These are phyloP conservation scores for Acanthamoeba healyi DNA, from an alignment of 208 protist species.

Conservation along the genomic window DNA sequence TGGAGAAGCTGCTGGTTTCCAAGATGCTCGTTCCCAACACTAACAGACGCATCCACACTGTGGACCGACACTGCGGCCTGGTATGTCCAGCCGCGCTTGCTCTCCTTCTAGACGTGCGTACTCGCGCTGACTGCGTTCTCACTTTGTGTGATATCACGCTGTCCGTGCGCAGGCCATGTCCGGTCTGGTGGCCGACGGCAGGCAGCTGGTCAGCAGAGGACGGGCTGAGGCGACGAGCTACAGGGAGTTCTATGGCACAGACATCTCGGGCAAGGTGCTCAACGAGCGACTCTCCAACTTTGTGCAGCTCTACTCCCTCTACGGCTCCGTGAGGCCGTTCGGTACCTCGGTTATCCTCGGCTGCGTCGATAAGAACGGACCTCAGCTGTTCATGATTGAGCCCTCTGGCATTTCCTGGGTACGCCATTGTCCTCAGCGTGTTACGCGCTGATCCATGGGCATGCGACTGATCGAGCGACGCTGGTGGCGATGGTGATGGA, in stretches of 20 bases:
- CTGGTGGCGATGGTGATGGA: not conserved
- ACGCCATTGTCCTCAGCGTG: not conserved
- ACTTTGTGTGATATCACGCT: constrained; percentile 71
- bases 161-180: constrained; percentile 90
- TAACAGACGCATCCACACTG: constrained; percentile 96
- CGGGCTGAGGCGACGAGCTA: constrained; percentile 96
- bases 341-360: constrained; percentile 96
- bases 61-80: constrained; percentile 96
- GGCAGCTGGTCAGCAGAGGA: constrained; percentile 95
- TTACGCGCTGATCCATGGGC: no score
- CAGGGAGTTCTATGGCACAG: constrained; percentile 93
- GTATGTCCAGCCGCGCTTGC: no score
- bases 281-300: constrained; percentile 88
- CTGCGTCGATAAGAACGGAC: constrained; percentile 94
- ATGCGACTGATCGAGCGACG: not conserved
- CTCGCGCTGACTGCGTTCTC: constrained; percentile 40
- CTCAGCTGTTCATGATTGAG: constrained; percentile 97
- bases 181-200: constrained; percentile 97
- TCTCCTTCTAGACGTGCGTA: no score
- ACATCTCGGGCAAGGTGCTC: constrained; percentile 95
- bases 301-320: constrained; percentile 97
- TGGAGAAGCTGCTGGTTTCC: constrained; percentile 98
- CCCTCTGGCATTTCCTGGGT: constrained; percentile 94
- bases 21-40: constrained; percentile 96
- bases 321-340: constrained; percentile 96